Base-by-base conservation (phyloP, 768 basidiomycete species). In the Russula abietina region DNA sequence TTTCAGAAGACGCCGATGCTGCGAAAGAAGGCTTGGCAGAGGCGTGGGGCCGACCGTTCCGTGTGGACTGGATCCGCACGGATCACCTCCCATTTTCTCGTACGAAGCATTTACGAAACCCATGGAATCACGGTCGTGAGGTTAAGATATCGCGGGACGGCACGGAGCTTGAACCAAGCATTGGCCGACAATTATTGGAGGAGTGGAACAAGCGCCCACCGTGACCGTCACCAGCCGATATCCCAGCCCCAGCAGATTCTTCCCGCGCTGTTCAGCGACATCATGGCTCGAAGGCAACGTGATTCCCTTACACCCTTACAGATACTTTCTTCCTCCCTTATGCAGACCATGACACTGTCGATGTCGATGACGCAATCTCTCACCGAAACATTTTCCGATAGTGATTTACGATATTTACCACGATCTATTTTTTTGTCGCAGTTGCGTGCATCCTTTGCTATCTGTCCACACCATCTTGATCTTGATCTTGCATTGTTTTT, bases 101-200 rank as follows among this genome's bases (percentile, higher is more conserved):
- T 50, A 88, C 88, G 38, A 81, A 86, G 30, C 88, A 93, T 70
- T 73, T 97, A 56, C 84, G 91, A 46, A 98, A 98, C 71, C 87
- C 88, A 2, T 98, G 94, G 93, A 98, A 98, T 68, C 84, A 91
- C 67, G 90, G 89, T 62, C 77, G 83, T 55, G 86, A 90, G 69
- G 80, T 91, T 50, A 89, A 91, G 76, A 84, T 91, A 9, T 93
- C 90, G 14, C 78, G 91, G 53, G 92, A 95, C 71, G 95, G 95
- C 19, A 97, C 94, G 1, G 95, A 98, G 71, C 72, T 98, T 22
- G 95, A 98, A 71, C 93, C 94, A 2, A 70, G 69, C 1, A 81
- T 91, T 16, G 91, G 90, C 28, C 79, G 83, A 67, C 77, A 73
- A 65, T 72, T 94, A 43, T 58, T 94, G 60, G 83, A 85, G 6